Conservation (phyloP, 2,329 filamentous ascomycete genomes). For the Aspergillaceae sp. region DNA sequence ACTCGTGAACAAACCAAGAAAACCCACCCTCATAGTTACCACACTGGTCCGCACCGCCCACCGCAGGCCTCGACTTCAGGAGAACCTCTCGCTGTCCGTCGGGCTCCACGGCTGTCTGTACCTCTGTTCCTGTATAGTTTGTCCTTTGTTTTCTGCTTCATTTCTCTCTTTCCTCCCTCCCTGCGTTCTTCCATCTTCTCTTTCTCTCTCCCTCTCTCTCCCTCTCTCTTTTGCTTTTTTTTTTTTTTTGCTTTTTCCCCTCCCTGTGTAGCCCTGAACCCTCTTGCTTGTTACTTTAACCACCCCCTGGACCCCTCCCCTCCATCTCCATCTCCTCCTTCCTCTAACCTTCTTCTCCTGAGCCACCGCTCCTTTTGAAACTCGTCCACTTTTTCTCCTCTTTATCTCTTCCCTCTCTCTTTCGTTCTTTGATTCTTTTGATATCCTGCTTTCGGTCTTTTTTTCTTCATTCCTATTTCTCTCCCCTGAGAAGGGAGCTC, state of each 20-base stretch:
- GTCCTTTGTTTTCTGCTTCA: too few relatives aligned
- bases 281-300: background rate
- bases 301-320: background rate
- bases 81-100: too few relatives aligned
- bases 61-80: too few relatives aligned
- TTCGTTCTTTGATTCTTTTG: slow-evolving; percentile 1
- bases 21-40: too few relatives aligned
- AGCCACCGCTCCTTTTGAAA: slow-evolving; percentile 22
- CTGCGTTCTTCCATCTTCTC: background rate
- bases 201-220: background rate
- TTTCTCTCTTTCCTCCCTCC: too few relatives aligned
- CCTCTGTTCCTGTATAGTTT: too few relatives aligned
- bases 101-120: too few relatives aligned
- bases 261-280: slow-evolving; percentile 1
- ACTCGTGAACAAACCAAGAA: too few relatives aligned
- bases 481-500: slow-evolving; percentile 42
- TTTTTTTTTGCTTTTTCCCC: slow-evolving; percentile 6
- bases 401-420: slow-evolving; percentile 4
- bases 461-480: background rate
- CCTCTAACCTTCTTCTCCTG: slow-evolving; percentile 13
- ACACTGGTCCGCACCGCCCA: too few relatives aligned
- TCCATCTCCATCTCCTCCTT: slow-evolving; percentile 4
- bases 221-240: background rate
- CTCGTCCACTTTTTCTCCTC: slow-evolving; percentile 7
- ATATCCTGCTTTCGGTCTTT: background rate